Evolutionary conservation across 768 basidiomycete species (phyloP).

Genomic region (Melanogaster broomeanus): DNA sequence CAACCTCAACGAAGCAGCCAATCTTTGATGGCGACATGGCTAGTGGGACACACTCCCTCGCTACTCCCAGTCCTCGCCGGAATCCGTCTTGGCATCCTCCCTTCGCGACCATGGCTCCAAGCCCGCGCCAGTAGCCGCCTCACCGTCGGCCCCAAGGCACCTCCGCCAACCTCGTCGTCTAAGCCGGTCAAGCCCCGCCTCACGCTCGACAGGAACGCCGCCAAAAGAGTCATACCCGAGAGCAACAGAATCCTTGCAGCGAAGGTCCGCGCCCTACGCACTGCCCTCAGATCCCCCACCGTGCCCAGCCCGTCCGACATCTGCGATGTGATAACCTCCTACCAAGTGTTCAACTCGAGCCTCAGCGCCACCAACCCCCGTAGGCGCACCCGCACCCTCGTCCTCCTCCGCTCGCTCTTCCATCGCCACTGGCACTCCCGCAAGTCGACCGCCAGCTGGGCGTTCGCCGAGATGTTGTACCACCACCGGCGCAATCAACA

Average conservation of each 20-base stretch:
- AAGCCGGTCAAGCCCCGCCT: neutral
- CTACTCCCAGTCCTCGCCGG: constrained; percentile 11
- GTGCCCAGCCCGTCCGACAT: constrained; percentile 22
- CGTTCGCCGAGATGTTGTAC: constrained; percentile 30
- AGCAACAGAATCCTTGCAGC: constrained; percentile 8
- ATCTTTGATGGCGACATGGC: constrained; percentile 28
- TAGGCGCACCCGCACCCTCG: constrained; percentile 1
- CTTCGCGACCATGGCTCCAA: constrained; percentile 14
- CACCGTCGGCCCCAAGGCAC: constrained; percentile 24
- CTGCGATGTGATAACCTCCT: constrained; percentile 20
- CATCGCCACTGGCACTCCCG: constrained; percentile 23
- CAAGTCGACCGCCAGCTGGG: constrained; percentile 28
- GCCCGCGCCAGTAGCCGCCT: constrained; percentile 23
- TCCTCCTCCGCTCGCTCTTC: constrained; percentile 20
- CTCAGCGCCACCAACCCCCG: neutral
- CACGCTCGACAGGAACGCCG: neutral
- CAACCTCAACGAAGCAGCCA: neutral
- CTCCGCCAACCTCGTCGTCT: constrained; percentile 32
- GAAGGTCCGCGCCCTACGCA: constrained; percentile 26
- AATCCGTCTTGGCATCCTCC: no score
- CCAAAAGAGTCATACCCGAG: neutral
- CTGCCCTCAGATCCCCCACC: constrained; percentile 20
- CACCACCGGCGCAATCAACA: constrained; percentile 19
- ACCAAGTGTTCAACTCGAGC: constrained; percentile 18
- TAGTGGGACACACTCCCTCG: constrained; percentile 12